Evolutionary conservation across 352 stramenopile species (phyloP).

Genomic region (Phytopythium montanum): DNA sequence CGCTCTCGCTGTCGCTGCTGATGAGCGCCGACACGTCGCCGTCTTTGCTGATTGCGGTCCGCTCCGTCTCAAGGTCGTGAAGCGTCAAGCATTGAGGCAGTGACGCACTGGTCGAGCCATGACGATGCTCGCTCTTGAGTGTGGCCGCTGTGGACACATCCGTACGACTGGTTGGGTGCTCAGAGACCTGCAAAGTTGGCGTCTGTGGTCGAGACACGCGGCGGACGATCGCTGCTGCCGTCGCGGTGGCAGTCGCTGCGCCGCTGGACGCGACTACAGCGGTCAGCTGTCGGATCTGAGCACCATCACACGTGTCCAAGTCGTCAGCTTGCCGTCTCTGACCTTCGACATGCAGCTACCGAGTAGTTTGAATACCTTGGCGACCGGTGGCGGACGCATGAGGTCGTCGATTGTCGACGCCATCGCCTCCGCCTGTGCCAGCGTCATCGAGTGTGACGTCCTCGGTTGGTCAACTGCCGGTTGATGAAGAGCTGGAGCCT

Average conservation of each 20-base stretch:
- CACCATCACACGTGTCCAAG: not conserved
- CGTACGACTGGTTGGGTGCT: not conserved
- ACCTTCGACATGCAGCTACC: not conserved
- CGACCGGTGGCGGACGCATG: constrained; percentile 23
- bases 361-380: constrained; percentile 12
- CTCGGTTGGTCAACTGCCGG: not conserved
- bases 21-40: constrained; percentile 74
- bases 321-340: not conserved
- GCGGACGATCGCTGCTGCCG: not conserved
- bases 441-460: not conserved
- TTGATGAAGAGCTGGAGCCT: not conserved
- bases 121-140: not conserved
- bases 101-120: not conserved
- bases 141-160: not conserved
- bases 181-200: not conserved
- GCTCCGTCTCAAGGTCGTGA: not conserved
- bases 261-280: not conserved
- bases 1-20: constrained; percentile 73
- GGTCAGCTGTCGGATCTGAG: not conserved
- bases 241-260: not conserved
- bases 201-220: not conserved
- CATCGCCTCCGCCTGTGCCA: constrained; percentile 8
- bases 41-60: constrained; percentile 23
- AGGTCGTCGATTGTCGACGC: constrained; percentile 29
- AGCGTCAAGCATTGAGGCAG: not conserved